These are phyloP conservation scores for Plasmodium billcollinsi DNA, from an alignment of 169 alveolate genomes.

Conservation along the genomic window DNA sequence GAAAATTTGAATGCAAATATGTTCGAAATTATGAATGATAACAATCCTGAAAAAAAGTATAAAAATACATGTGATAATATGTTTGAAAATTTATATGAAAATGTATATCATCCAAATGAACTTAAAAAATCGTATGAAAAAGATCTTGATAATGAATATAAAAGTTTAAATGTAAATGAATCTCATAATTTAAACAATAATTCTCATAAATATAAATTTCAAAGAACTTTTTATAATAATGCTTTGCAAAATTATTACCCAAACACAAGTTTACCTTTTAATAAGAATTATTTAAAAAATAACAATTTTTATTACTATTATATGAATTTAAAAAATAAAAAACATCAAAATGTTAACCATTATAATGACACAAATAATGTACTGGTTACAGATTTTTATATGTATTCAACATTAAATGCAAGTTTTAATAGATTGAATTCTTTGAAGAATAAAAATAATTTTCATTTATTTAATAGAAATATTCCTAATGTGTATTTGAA, in stretches of 20 bases:
- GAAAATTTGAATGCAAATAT: too few species aligned
- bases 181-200: too few species aligned
- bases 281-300: conserved; percentile 28
- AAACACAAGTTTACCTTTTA: conserved; percentile 18
- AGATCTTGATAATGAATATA: too few species aligned
- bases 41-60: too few species aligned
- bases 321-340: conserved; percentile 18
- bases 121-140: too few species aligned
- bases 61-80: too few species aligned
- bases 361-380: conserved; percentile 47
- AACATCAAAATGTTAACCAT: conserved; percentile 10
- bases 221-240: too few species aligned
- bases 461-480: not conserved
- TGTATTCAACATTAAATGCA: conserved; percentile 57
- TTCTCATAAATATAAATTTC: too few species aligned
- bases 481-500: not conserved
- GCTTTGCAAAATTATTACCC: conserved; percentile 8
- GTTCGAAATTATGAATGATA: too few species aligned
- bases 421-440: conserved; percentile 20
- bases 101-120: too few species aligned
- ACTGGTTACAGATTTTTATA: conserved; percentile 52
- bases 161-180: too few species aligned
- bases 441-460: conserved; percentile 11
- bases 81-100: too few species aligned
- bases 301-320: conserved; percentile 13